A percentile compares a stretch with the other conserved stretches of the same genome.
Conservation (phyloP, 2,329 filamentous ascomycete species). For the Colletotrichum falcatum region DNA sequence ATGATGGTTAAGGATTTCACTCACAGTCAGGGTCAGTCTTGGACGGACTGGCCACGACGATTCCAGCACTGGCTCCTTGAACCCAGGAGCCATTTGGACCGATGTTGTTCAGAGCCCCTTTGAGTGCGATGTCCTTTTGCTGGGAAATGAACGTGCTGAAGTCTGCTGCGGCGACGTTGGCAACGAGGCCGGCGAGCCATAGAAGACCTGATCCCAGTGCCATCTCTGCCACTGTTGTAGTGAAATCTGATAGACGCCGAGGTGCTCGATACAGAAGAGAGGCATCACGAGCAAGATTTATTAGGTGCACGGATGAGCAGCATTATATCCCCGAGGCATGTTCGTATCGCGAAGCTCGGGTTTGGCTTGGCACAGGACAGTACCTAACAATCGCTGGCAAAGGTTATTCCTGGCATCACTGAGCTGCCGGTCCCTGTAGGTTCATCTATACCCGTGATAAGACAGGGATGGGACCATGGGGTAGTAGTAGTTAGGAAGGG, state of each 20-base stretch:
- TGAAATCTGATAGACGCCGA: background rate
- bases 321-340: slow-evolving; percentile 11
- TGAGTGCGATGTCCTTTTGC: slow-evolving; percentile 60
- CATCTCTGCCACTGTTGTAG: slow-evolving; percentile 1
- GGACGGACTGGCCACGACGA: slow-evolving; percentile 67
- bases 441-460: slow-evolving; percentile 21
- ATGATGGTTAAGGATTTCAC: slow-evolving; percentile 38
- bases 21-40: slow-evolving; percentile 65
- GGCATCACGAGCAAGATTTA: background rate
- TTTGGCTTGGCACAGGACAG: background rate
- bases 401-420: slow-evolving; percentile 30
- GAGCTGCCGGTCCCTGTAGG: slow-evolving; percentile 14
- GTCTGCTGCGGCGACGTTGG: slow-evolving; percentile 23
- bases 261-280: background rate
- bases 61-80: slow-evolving; percentile 59
- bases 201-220: slow-evolving; percentile 9
- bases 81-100: slow-evolving; percentile 62
- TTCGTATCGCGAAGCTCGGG: slow-evolving; percentile 12
- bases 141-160: slow-evolving; percentile 52
- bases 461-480: slow-evolving; percentile 19
- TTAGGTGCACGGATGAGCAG: background rate
- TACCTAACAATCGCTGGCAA: background rate
- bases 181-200: slow-evolving; percentile 14
- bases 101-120: slow-evolving; percentile 67
- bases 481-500: slow-evolving; percentile 3